Percentiles rank a stretch among this genome's conserved stretches.
phyloP scores from a whole-genome alignment of 1,284 basidiomycete genomes.

The Moniliella sp. region DNA sequence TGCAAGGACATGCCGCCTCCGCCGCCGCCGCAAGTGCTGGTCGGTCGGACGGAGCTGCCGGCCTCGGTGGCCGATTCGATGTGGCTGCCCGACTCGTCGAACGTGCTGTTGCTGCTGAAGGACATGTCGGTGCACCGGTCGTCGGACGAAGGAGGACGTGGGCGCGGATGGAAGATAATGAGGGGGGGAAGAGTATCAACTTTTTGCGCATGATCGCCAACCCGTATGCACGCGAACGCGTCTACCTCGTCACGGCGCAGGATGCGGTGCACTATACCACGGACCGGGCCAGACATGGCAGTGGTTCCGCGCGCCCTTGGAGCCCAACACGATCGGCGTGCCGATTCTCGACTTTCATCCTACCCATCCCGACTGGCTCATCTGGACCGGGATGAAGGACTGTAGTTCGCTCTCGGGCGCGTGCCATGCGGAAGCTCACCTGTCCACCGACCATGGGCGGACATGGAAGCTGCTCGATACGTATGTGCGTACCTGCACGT shows the following conservation, averaged over 20 bases:
- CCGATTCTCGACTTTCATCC: constrained; percentile 72
- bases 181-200: neutral
- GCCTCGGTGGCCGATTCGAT: constrained; percentile 51
- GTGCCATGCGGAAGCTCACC: constrained; percentile 24
- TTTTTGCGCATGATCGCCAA: constrained; percentile 75
- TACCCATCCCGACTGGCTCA: constrained; percentile 53
- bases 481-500: constrained; percentile 77
- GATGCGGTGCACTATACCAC: constrained; percentile 53
- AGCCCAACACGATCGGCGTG: constrained; percentile 58
- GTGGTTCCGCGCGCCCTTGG: constrained; percentile 42
- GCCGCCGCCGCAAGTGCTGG: constrained; percentile 32
- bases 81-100: constrained; percentile 52
- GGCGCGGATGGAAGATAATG: constrained; percentile 38
- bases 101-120: constrained; percentile 57
- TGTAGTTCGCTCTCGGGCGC: constrained; percentile 22
- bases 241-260: constrained; percentile 61
- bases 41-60: constrained; percentile 46
- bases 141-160: constrained; percentile 75
- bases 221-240: constrained; percentile 53
- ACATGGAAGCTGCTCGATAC: constrained; percentile 56
- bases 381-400: constrained; percentile 72
- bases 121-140: constrained; percentile 76
- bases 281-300: constrained; percentile 59
- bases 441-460: constrained; percentile 42
- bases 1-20: constrained; percentile 43